Evolutionary conservation across 2,329 filamentous ascomycete species (phyloP), one percentile per base, ranked within the genome.

Genomic region (Colletotrichum liriopes): DNA sequence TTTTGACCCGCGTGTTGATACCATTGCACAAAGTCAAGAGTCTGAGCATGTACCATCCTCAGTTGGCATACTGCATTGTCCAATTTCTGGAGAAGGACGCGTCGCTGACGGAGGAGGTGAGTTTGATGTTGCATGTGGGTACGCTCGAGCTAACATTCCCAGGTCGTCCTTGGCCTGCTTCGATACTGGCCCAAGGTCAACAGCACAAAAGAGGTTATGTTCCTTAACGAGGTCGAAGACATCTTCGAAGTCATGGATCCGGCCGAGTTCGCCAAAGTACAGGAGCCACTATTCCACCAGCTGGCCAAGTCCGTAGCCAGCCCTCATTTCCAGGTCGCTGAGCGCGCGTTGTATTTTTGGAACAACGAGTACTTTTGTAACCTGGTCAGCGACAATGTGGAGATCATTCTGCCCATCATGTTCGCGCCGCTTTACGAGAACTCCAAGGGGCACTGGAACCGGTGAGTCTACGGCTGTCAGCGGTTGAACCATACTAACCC

Each of bases 331-430:
- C 96, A 99, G 87, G 96, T 99, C 71, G 96, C 96, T 23, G 96
- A 99, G 85, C 92, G 96, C 76, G 96, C 96, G 6, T 88, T 99
- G 37, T 99, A 99, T 85, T 99, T 99, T 86, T 99, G 96, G 96
- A 99, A 99, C 87, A 99, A 99, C 80, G 96, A 99, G 82, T 99
- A 99, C 82, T 99, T 99, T 85, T 99, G 96, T 87, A 99, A 98
- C 80, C 88, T 99, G 71, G 96, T 99, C 76, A 98, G 95, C 86
- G 96, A 99, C 84, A 99, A 99, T 78, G 96, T 99, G 67, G 96
- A 98, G 79, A 96, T 98, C 58, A 99, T 99, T 77, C 87, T 99
- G 55, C 96, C 96, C 4, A 99, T 99, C 81, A 99, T 99, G 96
- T 99, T 99, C 84, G 95, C 96, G 35, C 96, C 96, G 2, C 88